Evolutionary conservation across 805 yeast species (phyloP), one percentile per base, ranked within the genome.

Genomic region (Saccharomycopsis guyanensis): DNA sequence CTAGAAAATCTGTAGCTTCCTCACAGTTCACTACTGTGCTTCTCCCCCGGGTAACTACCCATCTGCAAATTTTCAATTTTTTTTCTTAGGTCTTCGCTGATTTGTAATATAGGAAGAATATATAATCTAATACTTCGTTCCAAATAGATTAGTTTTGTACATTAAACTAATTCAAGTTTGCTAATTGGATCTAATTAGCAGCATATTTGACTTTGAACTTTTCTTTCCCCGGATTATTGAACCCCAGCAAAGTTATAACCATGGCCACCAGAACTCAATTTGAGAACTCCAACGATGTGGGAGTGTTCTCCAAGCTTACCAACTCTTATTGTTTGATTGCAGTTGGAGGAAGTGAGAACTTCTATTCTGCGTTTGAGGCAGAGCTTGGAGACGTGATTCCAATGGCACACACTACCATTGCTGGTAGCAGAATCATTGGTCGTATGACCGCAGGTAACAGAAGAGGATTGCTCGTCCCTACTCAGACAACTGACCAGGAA

Each of bases 371-470:
- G 24, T 91, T 93, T 63, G 98, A 93, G 72, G 96, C 96, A 44
- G 96, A 93, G 67, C 72, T 94, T 54, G 97, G 97, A 52, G 97
- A 89, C 66, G 88, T 87, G 44, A 80, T 93, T 53, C 99, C 99
- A 45, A 86, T 93, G 59, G 93, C 86, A 53, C 96, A 93, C 63
- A 87, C 97, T 45, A 93, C 98, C 50, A 93, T 93, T 58, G 97
- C 97, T 27, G 98, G 98, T 57, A 89, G 95, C 59, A 82, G 98
- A 69, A 93, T 93, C 55, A 83, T 93, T 51, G 99, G 99, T 60
- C 78, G 98, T 66, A 84, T 93, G 94, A 85, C 96, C 36, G 97
- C 96, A 38, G 98, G 96, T 59, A 93, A 93, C 76, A 83, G 98
- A 72, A 80, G 97, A 65, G 99, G 99, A 31, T 71, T 93, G 54